phyloP scores from a whole-genome alignment of 192 early-diverging fungal genomes.

The Coemansia sp. region DNA sequence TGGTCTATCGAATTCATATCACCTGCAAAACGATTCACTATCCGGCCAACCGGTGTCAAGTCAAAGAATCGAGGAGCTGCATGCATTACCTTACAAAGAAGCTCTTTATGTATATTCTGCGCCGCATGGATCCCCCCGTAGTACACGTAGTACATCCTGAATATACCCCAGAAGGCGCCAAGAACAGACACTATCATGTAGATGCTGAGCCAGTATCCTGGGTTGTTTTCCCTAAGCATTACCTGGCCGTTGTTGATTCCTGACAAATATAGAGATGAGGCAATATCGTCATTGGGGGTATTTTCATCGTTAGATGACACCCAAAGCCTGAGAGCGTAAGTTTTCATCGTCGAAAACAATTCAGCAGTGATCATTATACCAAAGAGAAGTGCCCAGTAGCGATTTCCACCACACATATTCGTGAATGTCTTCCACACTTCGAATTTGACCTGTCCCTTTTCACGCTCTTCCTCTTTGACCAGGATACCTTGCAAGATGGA shows the following conservation, averaged over 20 bases:
- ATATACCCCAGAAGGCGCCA: conserved; percentile 36
- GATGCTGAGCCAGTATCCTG: conserved; percentile 65
- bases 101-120: conserved; percentile 54
- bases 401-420: conserved; percentile 59
- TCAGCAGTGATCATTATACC: conserved; percentile 52
- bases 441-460: conserved; percentile 72
- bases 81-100: conserved; percentile 59
- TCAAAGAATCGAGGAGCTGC: conserved; percentile 82
- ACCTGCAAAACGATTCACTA: conserved; percentile 81
- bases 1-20: conserved; percentile 81
- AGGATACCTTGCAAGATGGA: conserved; percentile 63
- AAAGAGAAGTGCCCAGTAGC: conserved; percentile 58
- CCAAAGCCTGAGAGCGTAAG: conserved; percentile 67
- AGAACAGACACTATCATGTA: conserved; percentile 60
- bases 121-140: conserved; percentile 60
- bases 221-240: background rate
- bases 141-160: conserved; percentile 49
- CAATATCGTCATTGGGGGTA: background rate
- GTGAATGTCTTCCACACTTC: no score
- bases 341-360: conserved; percentile 49
- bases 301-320: conserved; percentile 24
- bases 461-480: conserved; percentile 78
- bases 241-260: background rate
- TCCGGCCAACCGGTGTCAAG: no score
- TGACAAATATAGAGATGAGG: background rate